Evolutionary conservation across 805 yeast species (phyloP).

Genomic region (Spathaspora boniae): DNA sequence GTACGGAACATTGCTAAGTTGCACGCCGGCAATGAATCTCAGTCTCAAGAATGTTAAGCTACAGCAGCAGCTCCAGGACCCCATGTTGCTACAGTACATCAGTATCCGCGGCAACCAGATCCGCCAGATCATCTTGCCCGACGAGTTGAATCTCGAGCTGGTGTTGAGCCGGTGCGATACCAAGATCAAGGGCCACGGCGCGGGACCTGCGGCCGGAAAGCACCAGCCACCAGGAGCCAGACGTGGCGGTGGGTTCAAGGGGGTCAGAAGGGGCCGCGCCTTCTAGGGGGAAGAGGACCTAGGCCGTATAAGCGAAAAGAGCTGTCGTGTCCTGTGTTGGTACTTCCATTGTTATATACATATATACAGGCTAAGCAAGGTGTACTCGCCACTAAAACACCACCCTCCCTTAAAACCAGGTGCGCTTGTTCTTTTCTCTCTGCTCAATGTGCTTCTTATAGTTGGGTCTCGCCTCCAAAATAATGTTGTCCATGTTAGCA

Average conservation of each 20-base stretch:
- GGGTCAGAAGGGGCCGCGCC: constrained; percentile 23
- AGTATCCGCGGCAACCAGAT: constrained; percentile 88
- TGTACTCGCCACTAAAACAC: not conserved
- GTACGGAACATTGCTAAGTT: constrained; percentile 79
- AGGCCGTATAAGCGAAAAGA: constrained; percentile 1
- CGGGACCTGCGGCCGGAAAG: constrained; percentile 31
- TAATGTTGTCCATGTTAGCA: constrained; percentile 60
- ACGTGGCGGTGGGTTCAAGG: constrained; percentile 18
- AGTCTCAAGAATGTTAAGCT: constrained; percentile 76
- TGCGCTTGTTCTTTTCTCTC: constrained; percentile 29
- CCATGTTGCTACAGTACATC: constrained; percentile 69
- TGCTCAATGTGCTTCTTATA: constrained; percentile 39
- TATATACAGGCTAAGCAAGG: no score
- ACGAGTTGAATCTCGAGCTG: constrained; percentile 70
- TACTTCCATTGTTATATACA: constrained; percentile 6
- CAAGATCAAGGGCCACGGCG: constrained; percentile 40
- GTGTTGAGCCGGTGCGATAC: constrained; percentile 51
- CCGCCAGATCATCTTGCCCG: constrained; percentile 80
- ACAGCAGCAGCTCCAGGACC: constrained; percentile 67
- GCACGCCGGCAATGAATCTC: constrained; percentile 89
- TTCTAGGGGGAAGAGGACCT: constrained; percentile 14
- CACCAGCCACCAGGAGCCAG: constrained; percentile 8
- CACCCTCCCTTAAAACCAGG: constrained; percentile 26
- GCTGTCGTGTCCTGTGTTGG: constrained; percentile 1
- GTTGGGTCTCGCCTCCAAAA: constrained; percentile 55